These are phyloP conservation scores for Stephanodiscus triporus DNA, from an alignment of 108 stramenopile species.

Conservation along the genomic window DNA sequence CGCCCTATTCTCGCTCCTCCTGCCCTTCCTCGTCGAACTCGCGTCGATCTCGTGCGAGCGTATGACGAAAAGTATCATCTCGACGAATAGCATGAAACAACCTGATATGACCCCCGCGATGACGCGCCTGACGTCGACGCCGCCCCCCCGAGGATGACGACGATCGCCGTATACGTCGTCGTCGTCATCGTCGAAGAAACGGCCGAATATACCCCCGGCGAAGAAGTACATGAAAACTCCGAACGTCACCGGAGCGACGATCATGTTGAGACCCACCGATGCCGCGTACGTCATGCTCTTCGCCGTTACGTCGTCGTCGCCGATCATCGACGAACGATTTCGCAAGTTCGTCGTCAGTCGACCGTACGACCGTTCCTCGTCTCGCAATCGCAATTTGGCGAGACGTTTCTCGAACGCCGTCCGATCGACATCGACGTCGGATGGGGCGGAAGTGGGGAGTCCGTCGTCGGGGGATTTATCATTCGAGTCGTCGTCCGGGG, in stretches of 20 bases:
- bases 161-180: constrained; percentile 9
- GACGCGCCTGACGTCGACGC: constrained; percentile 66
- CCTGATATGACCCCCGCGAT: constrained; percentile 80
- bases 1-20: constrained; percentile 50
- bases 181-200: constrained; percentile 40
- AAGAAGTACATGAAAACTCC: constrained; percentile 89
- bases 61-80: constrained; percentile 90
- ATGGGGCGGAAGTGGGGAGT: not conserved
- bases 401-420: constrained; percentile 56
- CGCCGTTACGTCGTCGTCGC: constrained; percentile 67
- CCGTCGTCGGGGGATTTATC: too few species aligned
- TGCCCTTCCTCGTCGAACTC: constrained; percentile 63
- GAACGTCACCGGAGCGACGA: constrained; percentile 83
- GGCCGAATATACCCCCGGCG: constrained; percentile 62
- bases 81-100: constrained; percentile 82
- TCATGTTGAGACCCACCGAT: constrained; percentile 85
- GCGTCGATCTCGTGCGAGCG: constrained; percentile 81
- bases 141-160: not conserved
- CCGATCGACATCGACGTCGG: not conserved
- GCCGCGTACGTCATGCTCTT: constrained; percentile 87
- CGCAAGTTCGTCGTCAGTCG: constrained; percentile 63
- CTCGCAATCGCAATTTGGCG: constrained; percentile 55
- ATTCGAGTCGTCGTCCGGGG: not conserved
- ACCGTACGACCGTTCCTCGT: constrained; percentile 69
- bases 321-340: constrained; percentile 23